Conservation (phyloP, 2,329 filamentous ascomycete species). For the Colletotrichum endophyticum region DNA sequence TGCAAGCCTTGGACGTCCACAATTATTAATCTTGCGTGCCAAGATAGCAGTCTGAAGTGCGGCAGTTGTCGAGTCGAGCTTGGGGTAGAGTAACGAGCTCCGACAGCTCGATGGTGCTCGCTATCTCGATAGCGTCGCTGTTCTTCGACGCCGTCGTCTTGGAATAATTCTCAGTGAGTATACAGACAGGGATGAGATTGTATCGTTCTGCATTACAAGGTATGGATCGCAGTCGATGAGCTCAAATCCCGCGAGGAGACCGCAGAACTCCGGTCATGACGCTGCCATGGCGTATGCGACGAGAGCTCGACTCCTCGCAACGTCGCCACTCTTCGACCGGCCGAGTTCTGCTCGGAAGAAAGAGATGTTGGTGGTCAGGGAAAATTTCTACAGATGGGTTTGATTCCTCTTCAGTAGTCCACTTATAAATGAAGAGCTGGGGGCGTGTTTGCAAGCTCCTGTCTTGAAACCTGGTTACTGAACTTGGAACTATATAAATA, state of each 20-base stretch:
- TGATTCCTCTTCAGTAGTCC: neutral
- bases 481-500: neutral
- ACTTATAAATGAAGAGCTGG: neutral
- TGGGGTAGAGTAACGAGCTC: no score
- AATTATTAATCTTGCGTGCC: neutral
- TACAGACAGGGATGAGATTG: neutral
- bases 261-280: no score
- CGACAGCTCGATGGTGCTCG: no score
- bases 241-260: no score
- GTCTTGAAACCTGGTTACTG: neutral
- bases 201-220: neutral
- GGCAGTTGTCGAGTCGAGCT: neutral
- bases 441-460: neutral
- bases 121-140: no score
- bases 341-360: no score
- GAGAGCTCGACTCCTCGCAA: no score
- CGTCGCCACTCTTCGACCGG: no score
- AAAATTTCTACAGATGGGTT: no score
- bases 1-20: neutral
- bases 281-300: no score
- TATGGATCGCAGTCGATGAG: neutral
- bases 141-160: neutral
- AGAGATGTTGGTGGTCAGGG: no score
- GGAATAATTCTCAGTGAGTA: neutral
- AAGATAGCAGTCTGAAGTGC: neutral